These are phyloP conservation scores for Epicoccum sorghinum DNA, from an alignment of 2,329 filamentous ascomycete species.

Conservation along the genomic window DNA sequence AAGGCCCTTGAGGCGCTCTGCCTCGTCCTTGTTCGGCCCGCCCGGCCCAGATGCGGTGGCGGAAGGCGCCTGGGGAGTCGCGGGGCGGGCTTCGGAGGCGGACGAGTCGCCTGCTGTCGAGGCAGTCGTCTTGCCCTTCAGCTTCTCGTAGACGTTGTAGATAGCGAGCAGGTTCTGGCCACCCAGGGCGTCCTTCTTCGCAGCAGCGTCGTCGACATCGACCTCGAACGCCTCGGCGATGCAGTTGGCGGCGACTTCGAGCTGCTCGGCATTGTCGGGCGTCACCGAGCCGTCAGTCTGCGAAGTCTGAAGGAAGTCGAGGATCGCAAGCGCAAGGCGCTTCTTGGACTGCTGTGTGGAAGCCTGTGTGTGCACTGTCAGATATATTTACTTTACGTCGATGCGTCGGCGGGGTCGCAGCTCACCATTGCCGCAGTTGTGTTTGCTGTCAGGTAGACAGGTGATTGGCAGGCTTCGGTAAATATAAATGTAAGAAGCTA, in stretches of 20 bases:
- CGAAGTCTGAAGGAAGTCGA: constrained; percentile 89
- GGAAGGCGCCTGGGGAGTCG: constrained; percentile 48
- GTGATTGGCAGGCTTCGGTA: background rate
- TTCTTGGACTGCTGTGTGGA: constrained; percentile 63
- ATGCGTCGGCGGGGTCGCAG: constrained; percentile 18
- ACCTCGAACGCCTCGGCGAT: constrained; percentile 96
- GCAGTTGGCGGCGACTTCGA: constrained; percentile 93
- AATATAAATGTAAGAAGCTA: background rate
- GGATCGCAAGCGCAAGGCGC: constrained; percentile 94
- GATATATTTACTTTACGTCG: constrained; percentile 14
- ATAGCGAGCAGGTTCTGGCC: constrained; percentile 87
- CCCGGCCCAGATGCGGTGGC: constrained; percentile 41
- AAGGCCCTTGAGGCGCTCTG: constrained; percentile 85
- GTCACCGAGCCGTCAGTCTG: constrained; percentile 86
- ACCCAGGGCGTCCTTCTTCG: constrained; percentile 78
- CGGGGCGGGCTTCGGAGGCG: constrained; percentile 49
- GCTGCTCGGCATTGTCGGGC: constrained; percentile 86
- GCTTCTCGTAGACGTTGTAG: constrained; percentile 95
- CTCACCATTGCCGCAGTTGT: constrained; percentile 38
- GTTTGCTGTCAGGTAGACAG: background rate
- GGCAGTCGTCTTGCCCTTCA: constrained; percentile 69
- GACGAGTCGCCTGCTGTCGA: constrained; percentile 53
- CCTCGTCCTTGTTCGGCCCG: constrained; percentile 72
- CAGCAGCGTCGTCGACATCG: constrained; percentile 76
- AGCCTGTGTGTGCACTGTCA: constrained; percentile 43